These are phyloP conservation scores for Hippophae tibetana DNA, from an alignment of 306 rosid genomes.

Conservation along the genomic window DNA sequence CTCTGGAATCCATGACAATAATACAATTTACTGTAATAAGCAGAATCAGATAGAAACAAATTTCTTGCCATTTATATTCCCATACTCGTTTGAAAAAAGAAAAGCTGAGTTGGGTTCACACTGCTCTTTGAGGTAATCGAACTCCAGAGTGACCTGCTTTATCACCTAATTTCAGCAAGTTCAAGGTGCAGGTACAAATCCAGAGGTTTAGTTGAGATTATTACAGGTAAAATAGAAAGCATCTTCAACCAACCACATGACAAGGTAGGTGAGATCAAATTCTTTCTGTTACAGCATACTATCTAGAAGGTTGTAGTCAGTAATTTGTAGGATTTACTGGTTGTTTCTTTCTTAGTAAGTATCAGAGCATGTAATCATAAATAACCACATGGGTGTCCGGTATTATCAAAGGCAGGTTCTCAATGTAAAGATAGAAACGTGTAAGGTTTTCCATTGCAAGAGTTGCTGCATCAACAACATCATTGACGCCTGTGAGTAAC, in stretches of 20 bases:
- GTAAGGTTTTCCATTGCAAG: too few relatives aligned
- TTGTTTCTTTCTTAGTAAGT: constrained; percentile 12
- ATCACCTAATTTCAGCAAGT: background rate
- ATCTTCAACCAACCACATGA: constrained; percentile 14
- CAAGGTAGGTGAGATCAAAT: background rate
- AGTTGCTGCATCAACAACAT: constrained; percentile 11
- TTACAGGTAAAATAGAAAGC: constrained; percentile 16
- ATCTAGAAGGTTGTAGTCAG: constrained; percentile 10
- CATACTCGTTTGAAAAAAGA: constrained; percentile 26
- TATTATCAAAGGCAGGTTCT: too few relatives aligned
- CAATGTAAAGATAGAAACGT: too few relatives aligned
- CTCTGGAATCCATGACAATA: background rate
- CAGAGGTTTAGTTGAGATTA: constrained; percentile 8
- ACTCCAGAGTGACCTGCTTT: constrained; percentile 7
- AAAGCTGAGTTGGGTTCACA: constrained; percentile 20
- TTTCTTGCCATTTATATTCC: constrained; percentile 21
- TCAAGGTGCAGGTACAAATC: background rate
- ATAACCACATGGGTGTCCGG: constrained; percentile 6
- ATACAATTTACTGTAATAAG: constrained; percentile 1
- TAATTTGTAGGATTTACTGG: constrained; percentile 4
- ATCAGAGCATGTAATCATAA: constrained; percentile 48
- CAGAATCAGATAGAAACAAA: constrained; percentile 10
- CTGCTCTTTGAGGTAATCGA: constrained; percentile 1
- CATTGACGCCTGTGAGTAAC: constrained; percentile 5
- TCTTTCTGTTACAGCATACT: constrained; percentile 1